phyloP scores from a whole-genome alignment of 2,329 filamentous ascomycete species.

The Fusarium sp. region DNA sequence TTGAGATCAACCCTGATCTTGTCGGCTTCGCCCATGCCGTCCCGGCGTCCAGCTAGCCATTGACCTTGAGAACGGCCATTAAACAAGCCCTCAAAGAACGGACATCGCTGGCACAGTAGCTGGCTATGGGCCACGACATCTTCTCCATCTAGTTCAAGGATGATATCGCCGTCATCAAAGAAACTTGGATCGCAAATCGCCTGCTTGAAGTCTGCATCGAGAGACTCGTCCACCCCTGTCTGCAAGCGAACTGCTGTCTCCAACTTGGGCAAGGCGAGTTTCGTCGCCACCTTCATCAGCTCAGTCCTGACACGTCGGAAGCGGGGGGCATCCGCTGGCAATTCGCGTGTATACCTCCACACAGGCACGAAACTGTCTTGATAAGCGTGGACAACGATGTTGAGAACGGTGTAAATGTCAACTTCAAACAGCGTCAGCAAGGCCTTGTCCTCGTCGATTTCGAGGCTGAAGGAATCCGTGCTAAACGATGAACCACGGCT shows the following conservation, averaged over 20 bases:
- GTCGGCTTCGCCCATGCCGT: conserved; percentile 49
- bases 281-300: conserved; percentile 85
- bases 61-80: conserved; percentile 85
- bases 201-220: conserved; percentile 76
- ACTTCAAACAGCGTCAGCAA: conserved; percentile 74
- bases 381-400: conserved; percentile 84
- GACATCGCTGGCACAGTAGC: conserved; percentile 84
- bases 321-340: conserved; percentile 73
- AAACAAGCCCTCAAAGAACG: conserved; percentile 93
- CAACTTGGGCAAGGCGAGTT: conserved; percentile 76
- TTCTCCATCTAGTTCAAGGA: conserved; percentile 82
- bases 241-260: conserved; percentile 84
- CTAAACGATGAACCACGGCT: conserved; percentile 35
- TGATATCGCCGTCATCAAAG: conserved; percentile 82
- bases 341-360: conserved; percentile 82
- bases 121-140: conserved; percentile 80
- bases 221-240: conserved; percentile 69
- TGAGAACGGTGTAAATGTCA: conserved; percentile 83
- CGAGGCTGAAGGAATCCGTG: conserved; percentile 48
- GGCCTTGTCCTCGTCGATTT: conserved; percentile 60
- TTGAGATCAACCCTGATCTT: conserved; percentile 81
- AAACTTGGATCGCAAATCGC: conserved; percentile 77
- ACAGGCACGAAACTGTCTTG: conserved; percentile 83
- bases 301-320: conserved; percentile 86
- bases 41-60: conserved; percentile 82